These are phyloP conservation scores for Aspergillus pseudotamarii DNA, from an alignment of 2,329 filamentous ascomycete species.

Conservation along the genomic window DNA sequence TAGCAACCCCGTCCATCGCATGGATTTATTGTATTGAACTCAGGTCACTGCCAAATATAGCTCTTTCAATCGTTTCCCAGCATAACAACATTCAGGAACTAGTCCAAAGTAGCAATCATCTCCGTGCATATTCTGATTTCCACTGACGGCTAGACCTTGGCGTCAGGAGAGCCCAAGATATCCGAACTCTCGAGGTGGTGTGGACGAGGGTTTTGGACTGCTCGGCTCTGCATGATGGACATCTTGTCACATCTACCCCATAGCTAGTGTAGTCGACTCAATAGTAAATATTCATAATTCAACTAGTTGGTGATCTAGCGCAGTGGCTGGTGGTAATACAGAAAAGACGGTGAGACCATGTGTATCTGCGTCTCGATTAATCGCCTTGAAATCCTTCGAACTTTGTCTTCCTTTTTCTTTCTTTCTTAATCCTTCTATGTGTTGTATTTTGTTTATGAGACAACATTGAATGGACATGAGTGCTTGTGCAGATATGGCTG, in stretches of 20 bases:
- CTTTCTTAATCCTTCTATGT: background rate
- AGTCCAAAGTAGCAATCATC: slow-evolving; percentile 18
- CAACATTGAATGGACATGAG: background rate
- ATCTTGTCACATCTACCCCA: slow-evolving; percentile 23
- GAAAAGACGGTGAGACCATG: slow-evolving; percentile 16
- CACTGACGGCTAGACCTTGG: slow-evolving; percentile 8
- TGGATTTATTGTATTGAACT: slow-evolving; percentile 11
- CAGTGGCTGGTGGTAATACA: background rate
- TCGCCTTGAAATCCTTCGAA: background rate
- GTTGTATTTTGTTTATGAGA: background rate
- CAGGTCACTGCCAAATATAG: slow-evolving; percentile 23
- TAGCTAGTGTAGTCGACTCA: slow-evolving; percentile 14
- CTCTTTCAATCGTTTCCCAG: background rate
- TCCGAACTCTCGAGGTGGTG: background rate
- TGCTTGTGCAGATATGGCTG: background rate
- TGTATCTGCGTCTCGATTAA: background rate
- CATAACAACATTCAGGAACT: slow-evolving; percentile 10
- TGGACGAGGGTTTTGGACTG: slow-evolving; percentile 9
- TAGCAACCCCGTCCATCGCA: slow-evolving; percentile 9
- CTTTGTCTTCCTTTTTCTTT: background rate
- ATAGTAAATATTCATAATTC: slow-evolving; percentile 11
- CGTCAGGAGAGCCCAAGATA: slow-evolving; percentile 7
- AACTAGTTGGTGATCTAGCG: background rate
- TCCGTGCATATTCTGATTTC: slow-evolving; percentile 11
- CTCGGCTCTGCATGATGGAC: slow-evolving; percentile 23